These are phyloP conservation scores for Hibiscus mutabilis DNA, from an alignment of 345 rosid genomes.

Conservation along the genomic window DNA sequence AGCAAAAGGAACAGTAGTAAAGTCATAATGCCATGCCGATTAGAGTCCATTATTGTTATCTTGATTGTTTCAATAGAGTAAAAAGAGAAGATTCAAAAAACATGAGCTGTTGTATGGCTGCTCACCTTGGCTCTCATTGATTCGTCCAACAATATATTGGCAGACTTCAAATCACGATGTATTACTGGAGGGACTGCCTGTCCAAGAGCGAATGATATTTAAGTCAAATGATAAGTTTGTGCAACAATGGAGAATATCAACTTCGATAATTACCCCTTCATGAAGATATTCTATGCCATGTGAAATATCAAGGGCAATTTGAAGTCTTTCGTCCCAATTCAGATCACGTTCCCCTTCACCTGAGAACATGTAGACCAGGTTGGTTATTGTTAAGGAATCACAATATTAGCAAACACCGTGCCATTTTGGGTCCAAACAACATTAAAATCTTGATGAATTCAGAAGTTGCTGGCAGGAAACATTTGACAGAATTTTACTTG, in stretches of 20 bases:
- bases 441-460: not conserved
- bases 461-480: not conserved
- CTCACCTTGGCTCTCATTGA: slow-evolving; percentile 90
- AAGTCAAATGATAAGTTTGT: not conserved
- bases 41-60: not conserved
- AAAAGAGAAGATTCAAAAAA: not conserved
- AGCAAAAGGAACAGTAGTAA: not conserved
- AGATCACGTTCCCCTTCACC: slow-evolving; percentile 43
- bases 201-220: slow-evolving; percentile 7
- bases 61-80: not conserved
- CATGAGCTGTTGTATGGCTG: not conserved
- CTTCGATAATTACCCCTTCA: slow-evolving; percentile 56
- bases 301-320: slow-evolving; percentile 80
- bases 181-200: slow-evolving; percentile 94
- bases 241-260: not conserved
- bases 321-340: slow-evolving; percentile 81
- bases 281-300: slow-evolving; percentile 94
- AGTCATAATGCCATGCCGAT: not conserved
- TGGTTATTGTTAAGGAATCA: slow-evolving; percentile 1
- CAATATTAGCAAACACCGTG: not conserved
- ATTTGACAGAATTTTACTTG: not conserved
- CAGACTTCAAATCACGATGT: slow-evolving; percentile 95
- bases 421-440: not conserved
- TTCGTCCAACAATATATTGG: slow-evolving; percentile 76
- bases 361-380: slow-evolving; percentile 19